Conservation (phyloP, 306 rosid species). For the Ormosia semicastrata region DNA sequence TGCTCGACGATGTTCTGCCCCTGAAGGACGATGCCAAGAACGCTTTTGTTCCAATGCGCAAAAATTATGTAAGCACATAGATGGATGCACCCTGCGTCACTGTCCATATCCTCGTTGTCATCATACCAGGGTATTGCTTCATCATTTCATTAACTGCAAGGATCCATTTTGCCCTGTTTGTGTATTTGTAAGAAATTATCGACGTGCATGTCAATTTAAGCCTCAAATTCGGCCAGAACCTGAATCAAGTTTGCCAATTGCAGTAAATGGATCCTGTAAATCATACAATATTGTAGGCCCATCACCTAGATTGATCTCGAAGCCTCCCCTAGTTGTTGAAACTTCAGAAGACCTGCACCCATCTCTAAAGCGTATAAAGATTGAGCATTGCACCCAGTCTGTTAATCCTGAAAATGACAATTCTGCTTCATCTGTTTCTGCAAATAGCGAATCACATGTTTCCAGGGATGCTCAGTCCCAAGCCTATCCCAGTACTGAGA, state of each 20-base stretch:
- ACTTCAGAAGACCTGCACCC: slow-evolving; percentile 70
- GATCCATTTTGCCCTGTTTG: slow-evolving; percentile 84
- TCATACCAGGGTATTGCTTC: slow-evolving; percentile 65
- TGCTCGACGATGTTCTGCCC: slow-evolving; percentile 75
- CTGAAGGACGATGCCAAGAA: slow-evolving; percentile 82
- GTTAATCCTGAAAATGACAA: slow-evolving; percentile 54
- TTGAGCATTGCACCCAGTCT: slow-evolving; percentile 66
- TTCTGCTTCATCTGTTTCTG: slow-evolving; percentile 47
- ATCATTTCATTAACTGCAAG: slow-evolving; percentile 66
- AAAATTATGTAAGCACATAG: slow-evolving; percentile 73
- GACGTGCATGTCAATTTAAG: slow-evolving; percentile 43
- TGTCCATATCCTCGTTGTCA: slow-evolving; percentile 71
- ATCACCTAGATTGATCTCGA: slow-evolving; percentile 48
- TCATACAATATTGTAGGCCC: slow-evolving; percentile 45
- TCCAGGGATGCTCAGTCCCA: slow-evolving; percentile 52
- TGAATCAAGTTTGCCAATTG: slow-evolving; percentile 52
- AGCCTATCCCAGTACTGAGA: slow-evolving; percentile 49
- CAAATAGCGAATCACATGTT: slow-evolving; percentile 45
- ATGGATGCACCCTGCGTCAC: slow-evolving; percentile 40
- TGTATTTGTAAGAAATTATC: slow-evolving; percentile 58
- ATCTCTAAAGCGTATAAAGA: slow-evolving; percentile 79
- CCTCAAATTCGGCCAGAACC: slow-evolving; percentile 33
- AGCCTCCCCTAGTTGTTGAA: slow-evolving; percentile 47
- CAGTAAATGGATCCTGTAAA: slow-evolving; percentile 58
- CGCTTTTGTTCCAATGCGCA: slow-evolving; percentile 59